Conservation (phyloP, 495 filamentous ascomycete species). For the Chaetomium tenue region DNA sequence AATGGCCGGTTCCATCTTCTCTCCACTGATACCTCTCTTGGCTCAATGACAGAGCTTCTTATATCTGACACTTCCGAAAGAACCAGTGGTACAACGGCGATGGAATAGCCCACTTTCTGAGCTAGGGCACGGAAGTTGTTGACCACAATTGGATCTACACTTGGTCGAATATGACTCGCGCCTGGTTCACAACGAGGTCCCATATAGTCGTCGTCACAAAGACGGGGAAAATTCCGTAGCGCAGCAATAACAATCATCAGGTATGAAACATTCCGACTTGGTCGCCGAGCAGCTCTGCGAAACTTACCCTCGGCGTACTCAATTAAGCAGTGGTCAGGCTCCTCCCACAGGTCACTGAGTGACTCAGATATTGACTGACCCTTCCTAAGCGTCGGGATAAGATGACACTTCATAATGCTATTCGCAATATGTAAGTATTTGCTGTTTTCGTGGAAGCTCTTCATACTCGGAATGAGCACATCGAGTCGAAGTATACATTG, state of each 20-base stretch:
- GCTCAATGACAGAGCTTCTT: background rate
- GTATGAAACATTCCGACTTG: background rate
- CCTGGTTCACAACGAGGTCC: conserved; percentile 1
- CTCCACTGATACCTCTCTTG: background rate
- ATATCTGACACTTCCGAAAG: background rate
- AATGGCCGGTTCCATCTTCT: conserved; percentile 4
- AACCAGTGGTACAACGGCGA: background rate
- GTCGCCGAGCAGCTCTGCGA: background rate
- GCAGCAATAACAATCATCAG: background rate
- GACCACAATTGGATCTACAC: background rate
- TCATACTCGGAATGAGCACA: conserved; percentile 1
- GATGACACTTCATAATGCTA: background rate
- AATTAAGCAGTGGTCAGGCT: background rate
- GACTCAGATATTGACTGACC: background rate
- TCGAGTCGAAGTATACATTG: background rate
- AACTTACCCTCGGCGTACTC: conserved; percentile 1
- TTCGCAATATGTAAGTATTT: conserved; percentile 1
- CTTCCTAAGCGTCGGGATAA: background rate
- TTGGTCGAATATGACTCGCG: background rate
- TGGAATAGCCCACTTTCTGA: background rate
- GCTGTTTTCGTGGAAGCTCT: conserved; percentile 4
- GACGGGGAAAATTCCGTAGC: background rate
- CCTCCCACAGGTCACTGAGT: background rate
- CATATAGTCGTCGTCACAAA: conserved; percentile 6
- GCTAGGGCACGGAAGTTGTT: background rate